Evolutionary conservation across 1,139 yeast species (phyloP), one percentile per base, ranked within the genome.

Genomic region (Pichia sp.): DNA sequence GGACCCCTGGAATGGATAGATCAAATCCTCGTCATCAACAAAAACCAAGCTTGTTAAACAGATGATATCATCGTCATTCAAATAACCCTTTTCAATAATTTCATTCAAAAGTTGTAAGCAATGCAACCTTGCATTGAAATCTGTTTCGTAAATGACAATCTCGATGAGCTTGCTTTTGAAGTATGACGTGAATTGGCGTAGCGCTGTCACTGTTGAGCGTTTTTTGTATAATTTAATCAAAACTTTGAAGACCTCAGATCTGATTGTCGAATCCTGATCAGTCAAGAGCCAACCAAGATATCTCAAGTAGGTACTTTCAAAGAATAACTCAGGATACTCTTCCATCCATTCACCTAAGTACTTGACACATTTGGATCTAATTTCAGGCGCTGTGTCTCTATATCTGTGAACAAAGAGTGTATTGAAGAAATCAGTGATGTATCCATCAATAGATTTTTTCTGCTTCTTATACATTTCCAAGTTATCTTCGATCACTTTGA

Each of bases 261-360:
- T 77, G 1, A 89, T 95, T 3, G 69, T 61, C 16, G 79, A 70
- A 24, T 80, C 77, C 1, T 83, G 76, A 64, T 92, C 98, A 8
- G 93, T 84, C 49, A 91, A 72, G 27, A 89, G 75, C 95, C 95
- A 87, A 2, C 96, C 96, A 65, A 86, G 79, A 66, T 87, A 88
- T 58, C 92, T 79, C 58, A 91, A 75, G 65, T 83, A 87, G 0
- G 83, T 73, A 2, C 86, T 84, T 58, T 84, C 87, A 62, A 87
- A 63, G 64, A 87, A 91, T 54, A 77, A 73, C 55, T 85, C 90
- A 0, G 96, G 96, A 59, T 79, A 80, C 7, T 73, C 67, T n/a
- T 77, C 74, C 74, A 89, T 86, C 87, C 95, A 86, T 31, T 71
- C 74, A 24, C 90, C 82, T 50, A 91, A 73, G 46, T 79, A 76